Percentiles rank a stretch among this genome's conserved stretches.
Conservation (phyloP, 148 eudicot genomes). For the Arbutus unedo region DNA sequence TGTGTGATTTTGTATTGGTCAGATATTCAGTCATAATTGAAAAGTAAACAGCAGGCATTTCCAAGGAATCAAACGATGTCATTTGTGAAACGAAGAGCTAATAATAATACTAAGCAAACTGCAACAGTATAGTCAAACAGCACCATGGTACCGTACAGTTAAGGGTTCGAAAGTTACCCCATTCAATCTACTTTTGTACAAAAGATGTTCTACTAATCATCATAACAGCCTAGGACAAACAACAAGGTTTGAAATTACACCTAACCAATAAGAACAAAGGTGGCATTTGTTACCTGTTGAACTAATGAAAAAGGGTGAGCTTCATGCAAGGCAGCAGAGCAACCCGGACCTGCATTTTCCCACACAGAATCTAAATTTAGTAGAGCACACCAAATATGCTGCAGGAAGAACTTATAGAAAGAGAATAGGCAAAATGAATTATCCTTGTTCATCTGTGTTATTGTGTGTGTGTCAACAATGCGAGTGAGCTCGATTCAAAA, state of each 20-base stretch:
- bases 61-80: no score
- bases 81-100: neutral
- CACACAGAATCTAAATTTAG: neutral
- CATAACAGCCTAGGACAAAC: neutral
- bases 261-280: neutral
- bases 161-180: neutral
- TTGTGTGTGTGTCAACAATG: no score
- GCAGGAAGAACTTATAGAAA: neutral
- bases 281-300: neutral
- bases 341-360: conserved; percentile 13
- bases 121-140: neutral
- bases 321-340: conserved; percentile 2
- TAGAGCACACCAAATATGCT: neutral
- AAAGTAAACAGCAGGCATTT: no score
- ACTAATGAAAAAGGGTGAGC: neutral
- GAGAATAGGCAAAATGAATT: neutral
- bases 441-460: neutral
- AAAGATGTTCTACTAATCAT: neutral
- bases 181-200: neutral
- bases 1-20: no score
- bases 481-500: neutral
- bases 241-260: neutral
- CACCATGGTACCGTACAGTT: neutral
- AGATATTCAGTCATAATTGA: no score
- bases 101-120: neutral